Percentiles rank a stretch among this genome's conserved stretches.
These are phyloP conservation scores for Ogataea paraovalis DNA, from an alignment of 805 yeast genomes.

Conservation along the genomic window DNA sequence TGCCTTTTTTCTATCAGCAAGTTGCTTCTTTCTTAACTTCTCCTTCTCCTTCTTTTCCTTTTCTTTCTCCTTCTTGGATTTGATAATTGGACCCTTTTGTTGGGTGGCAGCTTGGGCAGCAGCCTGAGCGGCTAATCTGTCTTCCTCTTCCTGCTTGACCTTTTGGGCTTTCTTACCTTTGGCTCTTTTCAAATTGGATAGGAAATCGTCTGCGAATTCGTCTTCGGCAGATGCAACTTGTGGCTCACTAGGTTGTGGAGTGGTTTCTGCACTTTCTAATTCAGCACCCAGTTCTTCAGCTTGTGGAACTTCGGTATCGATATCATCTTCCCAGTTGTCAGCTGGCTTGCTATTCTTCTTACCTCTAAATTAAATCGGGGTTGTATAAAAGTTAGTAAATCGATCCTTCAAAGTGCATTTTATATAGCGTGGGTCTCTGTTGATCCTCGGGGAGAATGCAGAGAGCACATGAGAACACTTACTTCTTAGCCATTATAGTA, in stretches of 20 bases:
- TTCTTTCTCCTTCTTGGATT: constrained; percentile 91
- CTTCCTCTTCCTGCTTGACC: constrained; percentile 56
- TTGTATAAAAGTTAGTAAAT: too few relatives aligned
- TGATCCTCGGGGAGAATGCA: too few relatives aligned
- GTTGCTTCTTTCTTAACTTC: constrained; percentile 86
- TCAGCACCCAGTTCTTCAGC: constrained; percentile 49
- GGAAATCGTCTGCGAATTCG: constrained; percentile 61
- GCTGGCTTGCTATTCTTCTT: constrained; percentile 66
- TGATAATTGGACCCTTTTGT: constrained; percentile 59
- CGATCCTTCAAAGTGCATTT: too few relatives aligned
- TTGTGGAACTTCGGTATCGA: constrained; percentile 46
- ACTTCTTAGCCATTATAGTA: constrained; percentile 47
- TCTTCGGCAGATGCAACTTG: constrained; percentile 38
- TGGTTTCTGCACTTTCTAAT: constrained; percentile 15
- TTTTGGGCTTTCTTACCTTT: constrained; percentile 73
- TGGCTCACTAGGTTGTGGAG: constrained; percentile 19
- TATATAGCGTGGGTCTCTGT: too few relatives aligned
- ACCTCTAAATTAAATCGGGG: constrained; percentile 36
- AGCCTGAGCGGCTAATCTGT: constrained; percentile 14
- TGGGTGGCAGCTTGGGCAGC: constrained; percentile 27
- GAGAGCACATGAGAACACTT: constrained; percentile 10
- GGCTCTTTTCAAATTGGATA: constrained; percentile 77
- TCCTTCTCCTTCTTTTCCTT: constrained; percentile 92
- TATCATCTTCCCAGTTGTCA: constrained; percentile 78
- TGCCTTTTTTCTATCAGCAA: constrained; percentile 80